Base-by-base conservation (phyloP, 257 asterid genomes). In the Penstemon eatonii region DNA sequence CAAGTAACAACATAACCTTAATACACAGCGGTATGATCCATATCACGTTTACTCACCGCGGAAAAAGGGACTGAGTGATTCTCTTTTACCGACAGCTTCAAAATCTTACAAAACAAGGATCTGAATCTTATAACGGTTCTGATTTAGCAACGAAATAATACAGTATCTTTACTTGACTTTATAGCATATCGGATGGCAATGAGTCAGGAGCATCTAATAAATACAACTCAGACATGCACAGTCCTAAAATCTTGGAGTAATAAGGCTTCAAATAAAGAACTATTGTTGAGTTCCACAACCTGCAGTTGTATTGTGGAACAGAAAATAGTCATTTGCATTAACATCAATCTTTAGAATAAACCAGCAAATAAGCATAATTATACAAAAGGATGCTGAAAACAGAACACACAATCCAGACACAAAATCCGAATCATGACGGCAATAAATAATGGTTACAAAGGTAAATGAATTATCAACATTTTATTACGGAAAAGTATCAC, bases 291-390 rank as follows among this genome's bases (percentile, higher is more conserved):
- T 87, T 85, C 86, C 81, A 79, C 79, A 78, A 82, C 93, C 96
- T 90, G 95, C 93, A 87, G 86, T 79, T 40, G 80, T 76, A 83
- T 77, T 73, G 80, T 66, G 82, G 83, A 84, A 81, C 80, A 84
- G 61, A 77, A 68, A 71, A 75, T 67, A 65, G 89, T 82, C 90
- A 84, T 72, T 79, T 63, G 78, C 73, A 71, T 57, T 25, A 75
- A 68, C 57, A 70, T 80, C 72, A 69, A 65, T 11, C 61, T 50
- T 67, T 1, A 63, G 37, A 40, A 68, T 56, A 68, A 68, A 81
- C 52, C 69, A 66, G 54, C 33, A 61, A 63, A 71, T 57, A 47
- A 47, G 5, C 49, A 61, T 38, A 42, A 43, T 12, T 77, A 39
- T 33, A 2, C 18, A 5, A 5, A 42, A 0, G 18, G 50, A 8